phyloP scores from a whole-genome alignment of 1,284 basidiomycete species.

The Lentinus polychrous region DNA sequence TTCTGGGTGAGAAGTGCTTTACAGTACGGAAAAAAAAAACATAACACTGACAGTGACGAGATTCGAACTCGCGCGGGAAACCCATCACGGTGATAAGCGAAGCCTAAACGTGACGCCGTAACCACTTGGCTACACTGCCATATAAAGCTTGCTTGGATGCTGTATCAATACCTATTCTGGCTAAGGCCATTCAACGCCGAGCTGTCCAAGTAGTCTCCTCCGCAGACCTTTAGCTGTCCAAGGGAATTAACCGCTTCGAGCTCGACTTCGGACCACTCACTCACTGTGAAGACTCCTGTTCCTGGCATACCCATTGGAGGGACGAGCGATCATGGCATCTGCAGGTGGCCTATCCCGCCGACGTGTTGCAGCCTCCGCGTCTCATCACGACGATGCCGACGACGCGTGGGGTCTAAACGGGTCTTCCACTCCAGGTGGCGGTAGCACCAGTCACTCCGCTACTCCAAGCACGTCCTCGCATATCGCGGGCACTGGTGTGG shows the following conservation, averaged over 20 bases:
- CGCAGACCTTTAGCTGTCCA: too few relatives aligned
- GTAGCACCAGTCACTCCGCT: conserved; percentile 22
- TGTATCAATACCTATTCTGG: neutral
- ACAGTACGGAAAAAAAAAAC: neutral
- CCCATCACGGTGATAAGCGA: conserved; percentile 40
- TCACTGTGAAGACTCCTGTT: neutral
- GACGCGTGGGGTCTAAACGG: conserved; percentile 22
- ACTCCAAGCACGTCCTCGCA: conserved; percentile 21
- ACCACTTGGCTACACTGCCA: conserved; percentile 57
- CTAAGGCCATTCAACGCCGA: neutral
- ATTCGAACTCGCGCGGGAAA: conserved; percentile 58
- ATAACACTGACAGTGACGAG: conserved; percentile 47
- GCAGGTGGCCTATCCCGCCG: conserved; percentile 45
- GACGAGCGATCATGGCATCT: conserved; percentile 29
- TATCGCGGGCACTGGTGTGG: conserved; percentile 13
- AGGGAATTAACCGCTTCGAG: neutral
- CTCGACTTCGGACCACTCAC: neutral
- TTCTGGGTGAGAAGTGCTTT: too few relatives aligned
- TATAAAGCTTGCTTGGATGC: neutral
- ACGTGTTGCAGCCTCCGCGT: conserved; percentile 36
- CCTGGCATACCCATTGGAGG: neutral
- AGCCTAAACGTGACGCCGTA: conserved; percentile 55
- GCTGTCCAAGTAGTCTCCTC: too few relatives aligned
- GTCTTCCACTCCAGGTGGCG: conserved; percentile 2
- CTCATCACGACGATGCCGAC: conserved; percentile 27